phyloP scores from a whole-genome alignment of 1,284 basidiomycete species.

The Ceratobasidium sp. region DNA sequence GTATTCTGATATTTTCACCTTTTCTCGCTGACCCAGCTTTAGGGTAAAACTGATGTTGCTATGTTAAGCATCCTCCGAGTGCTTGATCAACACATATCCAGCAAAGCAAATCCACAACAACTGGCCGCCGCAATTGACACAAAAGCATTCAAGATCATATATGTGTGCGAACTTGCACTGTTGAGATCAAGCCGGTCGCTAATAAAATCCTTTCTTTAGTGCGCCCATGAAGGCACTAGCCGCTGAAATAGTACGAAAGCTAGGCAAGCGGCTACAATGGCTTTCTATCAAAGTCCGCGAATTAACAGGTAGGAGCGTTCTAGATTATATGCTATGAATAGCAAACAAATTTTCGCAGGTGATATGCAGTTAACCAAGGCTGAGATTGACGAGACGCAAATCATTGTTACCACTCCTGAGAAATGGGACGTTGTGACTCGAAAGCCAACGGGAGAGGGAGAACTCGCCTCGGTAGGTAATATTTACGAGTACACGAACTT shows the following conservation, averaged over 20 bases:
- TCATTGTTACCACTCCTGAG: constrained; percentile 99
- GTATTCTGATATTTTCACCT: constrained; percentile 56
- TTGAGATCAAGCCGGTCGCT: not conserved
- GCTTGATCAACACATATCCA: constrained; percentile 76
- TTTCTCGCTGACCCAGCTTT: constrained; percentile 17
- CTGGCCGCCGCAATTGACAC: constrained; percentile 71
- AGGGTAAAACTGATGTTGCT: constrained; percentile 99
- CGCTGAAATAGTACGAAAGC: constrained; percentile 94
- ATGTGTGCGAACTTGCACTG: constrained; percentile 75
- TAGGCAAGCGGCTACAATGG: constrained; percentile 92
- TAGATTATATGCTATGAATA: constrained; percentile 39
- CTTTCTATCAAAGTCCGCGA: constrained; percentile 90
- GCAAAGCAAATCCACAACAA: constrained; percentile 56
- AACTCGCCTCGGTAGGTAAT: constrained; percentile 84
- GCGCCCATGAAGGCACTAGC: constrained; percentile 99
- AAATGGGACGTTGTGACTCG: constrained; percentile 99
- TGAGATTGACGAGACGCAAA: constrained; percentile 96
- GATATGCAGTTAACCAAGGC: constrained; percentile 98
- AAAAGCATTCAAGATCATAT: constrained; percentile 94
- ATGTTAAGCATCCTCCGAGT: constrained; percentile 94
- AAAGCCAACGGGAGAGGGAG: constrained; percentile 96
- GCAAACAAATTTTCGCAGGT: constrained; percentile 64
- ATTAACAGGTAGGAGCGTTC: constrained; percentile 77
- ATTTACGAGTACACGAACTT: not conserved
- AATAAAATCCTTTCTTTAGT: constrained; percentile 58